Conservation (phyloP, 345 rosid genomes). For the Theobroma cacao region DNA sequence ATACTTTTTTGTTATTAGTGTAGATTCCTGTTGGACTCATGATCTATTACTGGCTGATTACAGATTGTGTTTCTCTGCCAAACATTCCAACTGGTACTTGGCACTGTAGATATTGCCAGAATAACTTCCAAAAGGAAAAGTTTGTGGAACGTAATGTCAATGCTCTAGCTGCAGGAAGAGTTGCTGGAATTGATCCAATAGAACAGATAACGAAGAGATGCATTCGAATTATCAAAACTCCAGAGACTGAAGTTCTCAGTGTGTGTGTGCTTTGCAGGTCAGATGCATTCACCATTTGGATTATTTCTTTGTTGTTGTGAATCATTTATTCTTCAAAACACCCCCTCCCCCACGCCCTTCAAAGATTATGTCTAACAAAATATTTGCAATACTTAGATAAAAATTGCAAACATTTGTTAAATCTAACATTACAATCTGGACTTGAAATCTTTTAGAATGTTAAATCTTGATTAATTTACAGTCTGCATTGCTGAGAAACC, state of each 20-base stretch:
- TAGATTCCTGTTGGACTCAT: slow-evolving; percentile 3
- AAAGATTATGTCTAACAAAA: background rate
- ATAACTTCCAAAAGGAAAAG: slow-evolving; percentile 59
- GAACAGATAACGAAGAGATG: slow-evolving; percentile 80
- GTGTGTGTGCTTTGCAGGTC: slow-evolving; percentile 96
- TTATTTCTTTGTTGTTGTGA: background rate
- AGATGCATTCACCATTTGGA: slow-evolving; percentile 1
- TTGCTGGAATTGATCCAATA: slow-evolving; percentile 86
- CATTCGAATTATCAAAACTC: slow-evolving; percentile 75
- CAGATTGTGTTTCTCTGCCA: slow-evolving; percentile 60
- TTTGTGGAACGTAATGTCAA: slow-evolving; percentile 67
- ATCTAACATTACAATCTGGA: background rate
- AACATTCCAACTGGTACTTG: slow-evolving; percentile 64
- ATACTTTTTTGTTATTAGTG: background rate
- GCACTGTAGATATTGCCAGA: slow-evolving; percentile 78
- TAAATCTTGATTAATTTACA: background rate
- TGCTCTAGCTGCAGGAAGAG: slow-evolving; percentile 90
- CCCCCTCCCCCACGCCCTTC: background rate
- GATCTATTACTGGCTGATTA: slow-evolving; percentile 4
- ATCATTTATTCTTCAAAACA: background rate
- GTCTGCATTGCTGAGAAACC: background rate
- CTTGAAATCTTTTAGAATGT: background rate
- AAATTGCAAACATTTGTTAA: background rate
- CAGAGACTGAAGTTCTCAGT: slow-evolving; percentile 54
- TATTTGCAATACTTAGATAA: background rate